phyloP scores from a whole-genome alignment of 805 yeast genomes.

The Cyberlindnera xishuangbannaensis region DNA sequence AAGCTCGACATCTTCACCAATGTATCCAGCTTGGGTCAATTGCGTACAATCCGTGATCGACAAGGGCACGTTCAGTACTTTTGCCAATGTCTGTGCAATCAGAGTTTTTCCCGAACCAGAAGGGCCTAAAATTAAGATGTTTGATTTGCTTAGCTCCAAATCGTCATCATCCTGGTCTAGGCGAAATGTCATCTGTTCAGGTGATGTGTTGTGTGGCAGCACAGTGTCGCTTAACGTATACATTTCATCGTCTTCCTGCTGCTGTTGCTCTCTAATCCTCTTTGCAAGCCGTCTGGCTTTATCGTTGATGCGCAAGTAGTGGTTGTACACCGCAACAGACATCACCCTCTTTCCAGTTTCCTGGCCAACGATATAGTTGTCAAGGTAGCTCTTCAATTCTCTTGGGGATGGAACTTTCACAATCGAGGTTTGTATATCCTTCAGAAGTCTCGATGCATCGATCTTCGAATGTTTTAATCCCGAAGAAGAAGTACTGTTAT shows the following conservation, averaged over 20 bases:
- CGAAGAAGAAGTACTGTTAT: too few relatives aligned
- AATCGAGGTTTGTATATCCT: constrained; percentile 14
- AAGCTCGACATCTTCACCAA: constrained; percentile 58
- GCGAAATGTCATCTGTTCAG: constrained; percentile 28
- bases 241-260: constrained; percentile 26
- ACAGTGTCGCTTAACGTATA: constrained; percentile 19
- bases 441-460: not conserved
- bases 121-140: constrained; percentile 51
- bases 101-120: constrained; percentile 60
- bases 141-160: constrained; percentile 49
- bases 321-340: constrained; percentile 57
- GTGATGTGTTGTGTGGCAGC: constrained; percentile 20
- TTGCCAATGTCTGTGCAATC: constrained; percentile 49
- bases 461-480: too few relatives aligned
- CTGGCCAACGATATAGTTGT: constrained; percentile 52
- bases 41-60: constrained; percentile 59
- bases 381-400: constrained; percentile 38
- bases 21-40: constrained; percentile 58
- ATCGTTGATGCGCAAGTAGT: constrained; percentile 44
- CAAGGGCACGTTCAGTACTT: constrained; percentile 46
- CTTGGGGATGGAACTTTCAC: constrained; percentile 42
- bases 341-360: constrained; percentile 50
- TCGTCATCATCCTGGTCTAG: constrained; percentile 30
- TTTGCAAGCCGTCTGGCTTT: constrained; percentile 28
- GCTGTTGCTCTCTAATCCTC: constrained; percentile 22